phyloP scores from a whole-genome alignment of 495 filamentous ascomycete species.

The Terfezia boudieri region DNA sequence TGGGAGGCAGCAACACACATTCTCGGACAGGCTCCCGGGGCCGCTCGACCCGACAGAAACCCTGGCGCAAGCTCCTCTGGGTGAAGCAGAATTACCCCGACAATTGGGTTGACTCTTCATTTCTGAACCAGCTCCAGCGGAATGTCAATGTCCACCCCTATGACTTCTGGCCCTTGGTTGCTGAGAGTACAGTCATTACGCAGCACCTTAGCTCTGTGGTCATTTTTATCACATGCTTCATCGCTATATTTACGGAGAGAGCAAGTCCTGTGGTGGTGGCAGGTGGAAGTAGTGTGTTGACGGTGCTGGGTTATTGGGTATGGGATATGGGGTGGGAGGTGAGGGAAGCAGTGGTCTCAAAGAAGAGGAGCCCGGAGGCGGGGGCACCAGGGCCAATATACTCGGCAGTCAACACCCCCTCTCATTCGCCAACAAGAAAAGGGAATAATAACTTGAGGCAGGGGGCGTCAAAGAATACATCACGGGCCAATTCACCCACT shows the following conservation, averaged over 20 bases:
- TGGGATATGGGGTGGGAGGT: constrained; percentile 72
- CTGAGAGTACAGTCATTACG: constrained; percentile 87
- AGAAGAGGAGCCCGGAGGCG: constrained; percentile 13
- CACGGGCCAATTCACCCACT: background rate
- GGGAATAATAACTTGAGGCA: background rate
- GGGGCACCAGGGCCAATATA: constrained; percentile 3
- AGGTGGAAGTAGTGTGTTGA: constrained; percentile 57
- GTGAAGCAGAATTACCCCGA: constrained; percentile 95
- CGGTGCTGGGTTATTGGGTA: constrained; percentile 67
- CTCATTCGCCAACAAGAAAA: background rate
- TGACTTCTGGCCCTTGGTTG: constrained; percentile 91
- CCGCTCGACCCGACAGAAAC: constrained; percentile 16
- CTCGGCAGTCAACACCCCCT: background rate
- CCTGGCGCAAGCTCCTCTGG: constrained; percentile 93
- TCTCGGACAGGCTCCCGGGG: background rate
- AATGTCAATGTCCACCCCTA: constrained; percentile 89
- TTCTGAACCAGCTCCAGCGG: constrained; percentile 84
- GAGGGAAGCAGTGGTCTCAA: constrained; percentile 25
- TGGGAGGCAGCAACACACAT: background rate
- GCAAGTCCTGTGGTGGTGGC: constrained; percentile 74
- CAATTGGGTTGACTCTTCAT: constrained; percentile 95
- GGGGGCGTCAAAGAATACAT: background rate
- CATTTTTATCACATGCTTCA: constrained; percentile 86
- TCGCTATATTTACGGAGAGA: constrained; percentile 65
- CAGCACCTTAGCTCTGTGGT: constrained; percentile 87